phyloP scores from a whole-genome alignment of 441 rosid species.

The Pelargonium myrrhifolium region DNA sequence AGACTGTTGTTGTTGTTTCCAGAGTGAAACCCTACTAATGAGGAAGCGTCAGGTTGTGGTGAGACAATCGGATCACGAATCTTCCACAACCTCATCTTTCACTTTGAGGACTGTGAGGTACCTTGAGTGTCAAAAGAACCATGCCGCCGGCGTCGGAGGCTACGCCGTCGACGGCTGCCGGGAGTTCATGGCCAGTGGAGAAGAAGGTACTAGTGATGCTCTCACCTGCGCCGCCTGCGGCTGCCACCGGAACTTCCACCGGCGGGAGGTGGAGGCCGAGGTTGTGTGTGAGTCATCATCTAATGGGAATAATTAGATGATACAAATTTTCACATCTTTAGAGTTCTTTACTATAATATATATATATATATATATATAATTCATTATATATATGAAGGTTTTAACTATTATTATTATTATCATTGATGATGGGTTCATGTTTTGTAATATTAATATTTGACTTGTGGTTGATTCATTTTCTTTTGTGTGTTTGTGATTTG shows the following conservation, averaged over 20 bases:
- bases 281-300: constrained; percentile 71
- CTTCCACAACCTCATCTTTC: constrained; percentile 45
- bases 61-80: constrained; percentile 29
- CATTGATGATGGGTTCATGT: too few species aligned
- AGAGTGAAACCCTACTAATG: constrained; percentile 25
- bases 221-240: constrained; percentile 81
- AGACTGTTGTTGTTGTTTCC: too few species aligned
- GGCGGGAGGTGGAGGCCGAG: constrained; percentile 66
- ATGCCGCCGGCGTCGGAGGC: constrained; percentile 73
- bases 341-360: too few species aligned
- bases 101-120: constrained; percentile 44
- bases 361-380: too few species aligned
- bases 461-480: too few species aligned
- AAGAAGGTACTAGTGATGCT: constrained; percentile 44
- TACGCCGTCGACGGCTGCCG: constrained; percentile 89
- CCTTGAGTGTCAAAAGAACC: constrained; percentile 89
- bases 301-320: constrained; percentile 20
- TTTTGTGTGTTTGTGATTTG: too few species aligned
- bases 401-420: too few species aligned
- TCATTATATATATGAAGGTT: too few species aligned
- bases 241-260: constrained; percentile 80
- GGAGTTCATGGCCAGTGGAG: constrained; percentile 77
- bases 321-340: too few species aligned
- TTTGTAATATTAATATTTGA: too few species aligned
- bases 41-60: constrained; percentile 69